Evolutionary conservation across 2,329 filamentous ascomycete genomes (phyloP), one percentile per base, ranked within the genome.

Genomic region (Colletotrichum liaoningense): DNA sequence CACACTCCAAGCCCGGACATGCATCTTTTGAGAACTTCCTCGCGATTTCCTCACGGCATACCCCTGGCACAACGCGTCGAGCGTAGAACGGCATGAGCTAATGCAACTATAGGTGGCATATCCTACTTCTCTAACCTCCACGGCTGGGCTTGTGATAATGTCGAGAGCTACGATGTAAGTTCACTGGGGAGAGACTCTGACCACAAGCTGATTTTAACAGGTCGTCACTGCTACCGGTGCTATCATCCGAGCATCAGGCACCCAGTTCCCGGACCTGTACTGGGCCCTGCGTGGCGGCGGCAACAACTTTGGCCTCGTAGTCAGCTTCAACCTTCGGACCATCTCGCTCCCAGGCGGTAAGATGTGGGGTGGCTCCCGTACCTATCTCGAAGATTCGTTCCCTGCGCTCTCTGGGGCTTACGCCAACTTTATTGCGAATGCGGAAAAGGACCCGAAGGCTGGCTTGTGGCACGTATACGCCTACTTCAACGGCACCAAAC

Each of bases 211-310:
- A 69, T 19, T 24, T 1, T 12, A 1, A 12, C 63, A 81, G 73
- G 82, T 87, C 5, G 82, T 90, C 2, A 84, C 85, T 9, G 85
- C 84, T 0, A 79, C 79, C 33, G 88, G 88, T 1, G 74, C 80
- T 16, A 77, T 86, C 22, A 76, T 87, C 1, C 83, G 80, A 2
- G 87, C 86, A 3, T 84, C 80, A 6, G 79, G 78, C 4, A 78
- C 80, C 2, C 75, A 85, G 24, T 83, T 90, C 69, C 70, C 82
- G 0, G 88, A 91, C 67, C 81, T 92, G 1, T 91, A 88, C 80
- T 91, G 88, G 87, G 90, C 88, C 2, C 82, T 91, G 1, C 82
- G 84, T 49, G 88, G 88, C 22, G 87, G 88, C 3, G 87, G 88
- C 2, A 88, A 88, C 42, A 90, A 86, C 59, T 91, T 88, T 74